Percentiles rank a stretch among this genome's conserved stretches.
These are phyloP conservation scores for Blastocystis sp. DNA, from an alignment of 352 stramenopile genomes.

Conservation along the genomic window DNA sequence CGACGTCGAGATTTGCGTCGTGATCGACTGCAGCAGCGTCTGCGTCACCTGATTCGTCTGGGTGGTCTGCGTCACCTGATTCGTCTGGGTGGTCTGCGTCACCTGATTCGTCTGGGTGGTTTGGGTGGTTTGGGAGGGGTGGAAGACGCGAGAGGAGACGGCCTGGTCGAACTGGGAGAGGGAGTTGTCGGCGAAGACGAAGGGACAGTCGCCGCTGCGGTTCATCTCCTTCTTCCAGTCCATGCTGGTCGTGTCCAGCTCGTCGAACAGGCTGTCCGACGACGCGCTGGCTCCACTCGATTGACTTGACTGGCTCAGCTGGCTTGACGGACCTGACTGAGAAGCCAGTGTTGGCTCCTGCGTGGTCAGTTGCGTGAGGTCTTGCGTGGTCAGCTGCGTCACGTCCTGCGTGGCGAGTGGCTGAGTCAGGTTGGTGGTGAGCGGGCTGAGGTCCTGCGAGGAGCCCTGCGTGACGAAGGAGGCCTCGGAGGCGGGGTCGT, in stretches of 20 bases:
- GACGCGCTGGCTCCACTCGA: not conserved
- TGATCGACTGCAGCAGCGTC: not conserved
- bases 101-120: not conserved
- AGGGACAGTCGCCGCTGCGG: not conserved
- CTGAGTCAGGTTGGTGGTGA: not conserved
- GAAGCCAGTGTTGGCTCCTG: not conserved
- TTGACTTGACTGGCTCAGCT: too few species aligned
- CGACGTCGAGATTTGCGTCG: not conserved
- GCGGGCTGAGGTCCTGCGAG: not conserved
- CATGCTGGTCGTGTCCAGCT: not conserved
- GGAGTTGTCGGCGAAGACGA: conserved; percentile 71
- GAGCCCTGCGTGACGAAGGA: conserved; percentile 23
- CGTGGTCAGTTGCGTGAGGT: not conserved
- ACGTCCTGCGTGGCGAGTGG: not conserved
- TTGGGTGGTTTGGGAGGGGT: not conserved
- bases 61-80: too few species aligned
- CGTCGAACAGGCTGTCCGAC: not conserved
- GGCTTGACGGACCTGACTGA: too few species aligned
- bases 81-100: too few species aligned
- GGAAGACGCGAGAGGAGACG: not conserved
- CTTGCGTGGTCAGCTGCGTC: not conserved
- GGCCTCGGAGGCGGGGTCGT: not conserved
- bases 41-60: not conserved
- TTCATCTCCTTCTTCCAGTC: conserved; percentile 27
- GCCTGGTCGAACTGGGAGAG: not conserved